phyloP scores from a whole-genome alignment of 352 stramenopile species.

The Thalassiosira delicatula region DNA sequence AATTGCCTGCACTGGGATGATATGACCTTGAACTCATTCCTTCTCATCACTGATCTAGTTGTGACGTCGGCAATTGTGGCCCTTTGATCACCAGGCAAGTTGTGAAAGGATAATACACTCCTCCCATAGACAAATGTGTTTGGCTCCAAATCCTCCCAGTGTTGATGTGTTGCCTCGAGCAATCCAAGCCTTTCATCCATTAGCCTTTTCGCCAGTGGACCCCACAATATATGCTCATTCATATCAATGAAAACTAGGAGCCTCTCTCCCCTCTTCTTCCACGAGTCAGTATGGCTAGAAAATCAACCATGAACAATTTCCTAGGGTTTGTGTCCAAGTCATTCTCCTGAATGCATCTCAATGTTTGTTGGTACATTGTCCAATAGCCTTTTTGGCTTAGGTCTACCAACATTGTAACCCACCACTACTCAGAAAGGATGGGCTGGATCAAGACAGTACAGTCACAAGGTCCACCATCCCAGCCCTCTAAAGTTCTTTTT shows the following conservation, averaged over 20 bases:
- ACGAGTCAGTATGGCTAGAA: background rate
- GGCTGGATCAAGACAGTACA: background rate
- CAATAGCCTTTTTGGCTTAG: background rate
- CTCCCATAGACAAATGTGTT: slow-evolving; percentile 33
- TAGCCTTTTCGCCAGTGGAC: background rate
- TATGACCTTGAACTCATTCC: background rate
- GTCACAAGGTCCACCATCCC: slow-evolving; percentile 4
- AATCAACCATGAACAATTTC: background rate
- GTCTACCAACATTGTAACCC: background rate
- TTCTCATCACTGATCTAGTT: slow-evolving; percentile 4
- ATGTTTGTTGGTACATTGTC: background rate
- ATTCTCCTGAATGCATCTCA: slow-evolving; percentile 2
- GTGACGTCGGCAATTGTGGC: slow-evolving; percentile 31
- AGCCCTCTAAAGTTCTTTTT: slow-evolving; percentile 9
- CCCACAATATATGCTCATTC: background rate
- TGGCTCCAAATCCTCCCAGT: background rate
- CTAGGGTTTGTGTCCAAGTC: background rate
- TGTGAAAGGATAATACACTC: slow-evolving; percentile 11
- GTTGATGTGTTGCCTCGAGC: background rate
- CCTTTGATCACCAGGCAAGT: slow-evolving; percentile 27
- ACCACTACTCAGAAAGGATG: slow-evolving; percentile 15
- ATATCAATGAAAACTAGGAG: background rate
- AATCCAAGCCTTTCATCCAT: background rate
- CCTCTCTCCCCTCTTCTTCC: background rate
- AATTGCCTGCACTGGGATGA: background rate